These are phyloP conservation scores for Uronychia binucleata DNA, from an alignment of 73 alveolate genomes.

Conservation along the genomic window DNA sequence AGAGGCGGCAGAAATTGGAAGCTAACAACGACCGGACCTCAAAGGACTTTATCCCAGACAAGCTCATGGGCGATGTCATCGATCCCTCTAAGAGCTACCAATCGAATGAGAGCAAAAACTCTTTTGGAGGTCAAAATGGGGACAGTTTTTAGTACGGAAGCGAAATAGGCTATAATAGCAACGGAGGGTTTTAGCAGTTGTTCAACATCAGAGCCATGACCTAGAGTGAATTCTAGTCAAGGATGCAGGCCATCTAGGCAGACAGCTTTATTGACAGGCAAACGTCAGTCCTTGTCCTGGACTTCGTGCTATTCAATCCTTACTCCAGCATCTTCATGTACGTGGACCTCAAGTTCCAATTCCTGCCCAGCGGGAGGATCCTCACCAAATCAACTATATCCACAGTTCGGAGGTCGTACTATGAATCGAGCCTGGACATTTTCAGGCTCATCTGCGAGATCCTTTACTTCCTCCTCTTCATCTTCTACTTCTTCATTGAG, in stretches of 20 bases:
- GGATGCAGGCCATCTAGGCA: neutral
- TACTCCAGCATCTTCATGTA: slow-evolving; percentile 22
- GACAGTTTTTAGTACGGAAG: neutral
- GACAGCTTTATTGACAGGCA: slow-evolving; percentile 24
- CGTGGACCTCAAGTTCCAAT: neutral
- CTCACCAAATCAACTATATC: neutral
- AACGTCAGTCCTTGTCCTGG: slow-evolving; percentile 30
- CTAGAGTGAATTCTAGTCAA: neutral
- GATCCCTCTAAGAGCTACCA: neutral
- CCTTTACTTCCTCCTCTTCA: slow-evolving; percentile 22
- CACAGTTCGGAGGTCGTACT: slow-evolving; percentile 32
- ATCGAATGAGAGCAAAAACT: neutral
- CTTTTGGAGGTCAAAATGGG: slow-evolving; percentile 20
- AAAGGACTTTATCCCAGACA: slow-evolving; percentile 2
- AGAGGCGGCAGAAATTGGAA: slow-evolving; percentile 36
- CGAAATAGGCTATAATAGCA: neutral
- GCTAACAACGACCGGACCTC: slow-evolving; percentile 42
- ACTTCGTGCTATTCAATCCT: slow-evolving; percentile 39
- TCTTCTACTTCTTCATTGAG: slow-evolving; percentile 37
- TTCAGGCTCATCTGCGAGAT: slow-evolving; percentile 35
- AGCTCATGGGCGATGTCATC: slow-evolving; percentile 31
- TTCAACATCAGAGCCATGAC: neutral
- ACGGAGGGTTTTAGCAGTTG: slow-evolving; percentile 32
- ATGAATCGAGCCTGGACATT: slow-evolving; percentile 1
- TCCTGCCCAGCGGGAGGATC: slow-evolving; percentile 47